Percentiles rank a stretch among this genome's conserved stretches.
phyloP scores from a whole-genome alignment of 2,329 filamentous ascomycete genomes.

The Beauveria varroae region DNA sequence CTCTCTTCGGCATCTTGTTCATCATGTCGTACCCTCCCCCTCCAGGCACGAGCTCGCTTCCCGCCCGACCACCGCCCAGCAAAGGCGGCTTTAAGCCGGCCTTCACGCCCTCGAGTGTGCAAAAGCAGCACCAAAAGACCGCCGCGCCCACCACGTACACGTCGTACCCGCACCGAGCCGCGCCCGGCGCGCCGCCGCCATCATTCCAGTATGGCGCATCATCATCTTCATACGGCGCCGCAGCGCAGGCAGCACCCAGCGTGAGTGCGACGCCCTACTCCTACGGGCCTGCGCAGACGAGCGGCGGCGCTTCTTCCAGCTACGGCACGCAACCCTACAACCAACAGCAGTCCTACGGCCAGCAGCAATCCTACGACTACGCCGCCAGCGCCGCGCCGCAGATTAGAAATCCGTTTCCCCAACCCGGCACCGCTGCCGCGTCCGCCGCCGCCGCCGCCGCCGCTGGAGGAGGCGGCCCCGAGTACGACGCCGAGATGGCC shows the following conservation, averaged over 20 bases:
- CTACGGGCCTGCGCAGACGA: slow-evolving; percentile 19
- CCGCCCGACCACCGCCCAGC: slow-evolving; percentile 63
- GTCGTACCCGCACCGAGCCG: slow-evolving; percentile 8
- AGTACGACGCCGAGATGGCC: slow-evolving; percentile 70
- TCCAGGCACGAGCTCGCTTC: slow-evolving; percentile 64
- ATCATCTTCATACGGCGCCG: background rate
- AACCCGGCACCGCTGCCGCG: slow-evolving; percentile 39
- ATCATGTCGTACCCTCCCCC: slow-evolving; percentile 82
- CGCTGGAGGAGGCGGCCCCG: slow-evolving; percentile 18
- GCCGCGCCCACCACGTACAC: slow-evolving; percentile 1
- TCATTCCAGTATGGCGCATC: slow-evolving; percentile 6
- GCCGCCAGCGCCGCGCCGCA: slow-evolving; percentile 47
- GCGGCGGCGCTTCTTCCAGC: slow-evolving; percentile 14
- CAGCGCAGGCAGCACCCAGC: slow-evolving; percentile 19
- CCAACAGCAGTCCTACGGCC: slow-evolving; percentile 32
- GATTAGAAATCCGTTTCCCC: slow-evolving; percentile 75
- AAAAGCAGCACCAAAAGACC: slow-evolving; percentile 6
- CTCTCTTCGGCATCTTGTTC: slow-evolving; percentile 36
- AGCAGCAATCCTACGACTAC: slow-evolving; percentile 27
- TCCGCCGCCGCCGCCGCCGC: slow-evolving; percentile 13
- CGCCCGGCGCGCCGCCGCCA: background rate
- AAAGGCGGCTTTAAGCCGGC: slow-evolving; percentile 38
- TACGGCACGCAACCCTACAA: no score
- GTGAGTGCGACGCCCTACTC: slow-evolving; percentile 27
- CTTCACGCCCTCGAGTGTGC: slow-evolving; percentile 36